Conservation (phyloP, 1,284 basidiomycete genomes). For the Cutaneotrichosporon cutaneum region DNA sequence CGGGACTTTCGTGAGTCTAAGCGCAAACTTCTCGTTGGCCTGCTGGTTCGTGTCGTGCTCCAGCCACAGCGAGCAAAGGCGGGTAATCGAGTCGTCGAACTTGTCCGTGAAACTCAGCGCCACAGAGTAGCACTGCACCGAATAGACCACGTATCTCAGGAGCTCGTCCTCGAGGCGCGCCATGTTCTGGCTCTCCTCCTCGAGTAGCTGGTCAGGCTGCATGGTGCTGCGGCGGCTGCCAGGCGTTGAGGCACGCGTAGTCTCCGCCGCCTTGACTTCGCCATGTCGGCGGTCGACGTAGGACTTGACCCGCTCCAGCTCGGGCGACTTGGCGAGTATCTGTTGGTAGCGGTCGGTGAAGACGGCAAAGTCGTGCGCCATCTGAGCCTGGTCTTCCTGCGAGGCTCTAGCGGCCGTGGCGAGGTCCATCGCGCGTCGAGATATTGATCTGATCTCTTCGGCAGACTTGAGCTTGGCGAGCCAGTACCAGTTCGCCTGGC, state of each 20-base stretch:
- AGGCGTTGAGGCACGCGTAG: slow-evolving; percentile 26
- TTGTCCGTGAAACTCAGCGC: slow-evolving; percentile 68
- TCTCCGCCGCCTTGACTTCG: slow-evolving; percentile 35
- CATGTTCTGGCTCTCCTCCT: slow-evolving; percentile 57
- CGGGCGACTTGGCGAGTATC: slow-evolving; percentile 66
- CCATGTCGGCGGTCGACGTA: slow-evolving; percentile 68
- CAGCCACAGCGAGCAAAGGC: slow-evolving; percentile 89
- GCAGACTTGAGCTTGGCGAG: slow-evolving; percentile 81
- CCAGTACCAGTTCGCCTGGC: slow-evolving; percentile 82
- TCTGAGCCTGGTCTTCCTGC: slow-evolving; percentile 57
- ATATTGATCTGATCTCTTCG: slow-evolving; percentile 71
- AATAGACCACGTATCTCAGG: slow-evolving; percentile 67
- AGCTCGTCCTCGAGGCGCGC: slow-evolving; percentile 62
- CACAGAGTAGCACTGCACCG: slow-evolving; percentile 78
- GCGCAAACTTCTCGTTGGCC: slow-evolving; percentile 58
- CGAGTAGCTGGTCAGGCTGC: slow-evolving; percentile 58
- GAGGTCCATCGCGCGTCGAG: slow-evolving; percentile 51
- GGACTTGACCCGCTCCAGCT: slow-evolving; percentile 67
- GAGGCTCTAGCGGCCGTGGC: slow-evolving; percentile 17
- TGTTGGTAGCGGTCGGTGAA: slow-evolving; percentile 88
- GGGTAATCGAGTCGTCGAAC: slow-evolving; percentile 74
- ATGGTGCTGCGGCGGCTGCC: slow-evolving; percentile 29
- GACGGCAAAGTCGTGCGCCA: slow-evolving; percentile 78
- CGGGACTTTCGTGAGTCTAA: slow-evolving; percentile 59
- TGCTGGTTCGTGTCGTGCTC: slow-evolving; percentile 58